Conservation (phyloP, 202 grass and related monocot genomes). For the Hordeum pubiflorum region DNA sequence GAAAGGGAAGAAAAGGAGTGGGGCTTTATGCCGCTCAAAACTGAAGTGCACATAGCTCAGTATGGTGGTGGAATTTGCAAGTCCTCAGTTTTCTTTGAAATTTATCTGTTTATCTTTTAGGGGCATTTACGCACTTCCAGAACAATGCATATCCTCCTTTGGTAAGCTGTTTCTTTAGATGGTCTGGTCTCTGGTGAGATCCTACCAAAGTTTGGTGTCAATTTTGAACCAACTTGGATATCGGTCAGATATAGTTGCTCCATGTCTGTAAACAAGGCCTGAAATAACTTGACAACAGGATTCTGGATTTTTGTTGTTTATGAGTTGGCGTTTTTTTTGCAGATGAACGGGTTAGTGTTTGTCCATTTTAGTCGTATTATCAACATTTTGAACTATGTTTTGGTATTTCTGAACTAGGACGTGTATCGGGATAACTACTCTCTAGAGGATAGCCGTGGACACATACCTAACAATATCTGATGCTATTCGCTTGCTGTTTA, state of each 20-base stretch:
- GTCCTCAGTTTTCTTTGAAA: neutral
- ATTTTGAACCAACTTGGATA: neutral
- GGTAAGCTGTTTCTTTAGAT: slow-evolving; percentile 16
- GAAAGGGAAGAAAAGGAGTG: neutral
- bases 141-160: neutral
- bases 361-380: neutral
- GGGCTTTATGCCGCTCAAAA: slow-evolving; percentile 7
- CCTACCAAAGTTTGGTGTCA: neutral
- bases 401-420: slow-evolving; percentile 6
- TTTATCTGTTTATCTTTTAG: neutral
- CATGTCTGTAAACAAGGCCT: neutral
- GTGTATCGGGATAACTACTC: neutral
- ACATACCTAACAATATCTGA: neutral
- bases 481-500: neutral
- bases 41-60: slow-evolving; percentile 17
- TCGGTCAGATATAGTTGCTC: neutral
- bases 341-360: neutral
- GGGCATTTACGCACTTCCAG: neutral
- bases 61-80: neutral
- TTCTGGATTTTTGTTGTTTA: neutral
- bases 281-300: neutral
- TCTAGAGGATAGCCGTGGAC: neutral
- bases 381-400: neutral
- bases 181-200: neutral
- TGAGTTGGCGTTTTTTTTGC: neutral